Evolutionary conservation across 371 early-diverging fungal genomes (phyloP), one percentile per base, ranked within the genome.

Genomic region (Apophysomyces elegans): DNA sequence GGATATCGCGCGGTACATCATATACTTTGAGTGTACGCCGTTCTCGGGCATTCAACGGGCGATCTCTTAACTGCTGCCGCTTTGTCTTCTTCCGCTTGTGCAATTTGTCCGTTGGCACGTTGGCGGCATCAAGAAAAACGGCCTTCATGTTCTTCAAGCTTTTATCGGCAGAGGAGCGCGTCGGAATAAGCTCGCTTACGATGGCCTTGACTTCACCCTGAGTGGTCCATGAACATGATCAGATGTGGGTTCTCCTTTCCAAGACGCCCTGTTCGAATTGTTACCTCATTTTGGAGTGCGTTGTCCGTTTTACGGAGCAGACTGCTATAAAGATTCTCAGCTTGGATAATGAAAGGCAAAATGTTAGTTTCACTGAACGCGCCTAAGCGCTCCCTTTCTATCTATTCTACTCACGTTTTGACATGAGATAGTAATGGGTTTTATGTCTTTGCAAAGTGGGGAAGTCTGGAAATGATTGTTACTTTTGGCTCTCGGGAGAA

Each of bases 21-120:
- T 91, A 91, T 0, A 93, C 76, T 7, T 83, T 80, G 21, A 88
- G 50, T 18, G 66, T 62, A 21, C 88, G 84, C 43, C 84, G 82
- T 62, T 93, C 88, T 62, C 79, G 83, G 4, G 91, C 81, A 37
- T 80, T 90, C 61, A 95, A 61, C 14, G 69, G 68, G 63, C 78
- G 69, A 70, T 78, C 80, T 72, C 62, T n/a, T 5, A 50, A 26
- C 4, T 50, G 54, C 21, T 50, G 59, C 12, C 56, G 44, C 13
- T 58, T 65, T 37, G 57, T 43, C 26, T 60, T 44, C 45, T 68
- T 68, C 43, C 56, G 60, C 32, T 65, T 65, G 8, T 46, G 58
- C 7, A 44, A 8, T 39, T 65, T 47, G 3, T 50, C 14, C 54
- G 21, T 18, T 9, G 54, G 58, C 32, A 41, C 35, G 16, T 54